A percentile compares a stretch with the other conserved stretches of the same genome.
phyloP scores from a whole-genome alignment of 192 early-diverging fungal genomes.

The Backusella macrospora region DNA sequence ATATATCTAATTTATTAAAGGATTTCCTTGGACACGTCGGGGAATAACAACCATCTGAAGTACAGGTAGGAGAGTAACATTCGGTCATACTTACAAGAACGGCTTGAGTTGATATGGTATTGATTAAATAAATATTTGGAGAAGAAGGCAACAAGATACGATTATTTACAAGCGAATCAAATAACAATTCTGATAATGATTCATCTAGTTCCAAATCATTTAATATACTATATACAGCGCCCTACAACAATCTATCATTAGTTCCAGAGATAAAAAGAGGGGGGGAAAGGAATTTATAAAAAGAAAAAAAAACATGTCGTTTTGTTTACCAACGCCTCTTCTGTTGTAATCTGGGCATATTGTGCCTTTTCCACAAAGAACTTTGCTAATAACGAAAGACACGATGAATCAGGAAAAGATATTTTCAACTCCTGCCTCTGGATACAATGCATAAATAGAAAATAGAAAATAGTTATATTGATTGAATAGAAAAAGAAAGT shows the following conservation, averaged over 20 bases:
- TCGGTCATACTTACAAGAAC: not conserved
- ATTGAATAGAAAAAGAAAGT: not conserved
- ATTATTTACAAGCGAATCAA: not conserved
- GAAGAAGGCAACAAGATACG: conserved; percentile 14
- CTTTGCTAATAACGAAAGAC: conserved; percentile 16
- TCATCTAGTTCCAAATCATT: not conserved
- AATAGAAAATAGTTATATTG: no score
- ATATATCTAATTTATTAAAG: not conserved
- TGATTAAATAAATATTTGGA: conserved; percentile 6
- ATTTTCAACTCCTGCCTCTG: not conserved
- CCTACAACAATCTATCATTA: not conserved
- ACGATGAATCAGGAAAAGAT: conserved; percentile 1
- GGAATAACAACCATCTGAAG: conserved; percentile 5
- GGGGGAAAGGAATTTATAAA: no score
- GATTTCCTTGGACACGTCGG: not conserved
- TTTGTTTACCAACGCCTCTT: conserved; percentile 16
- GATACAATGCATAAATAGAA: no score
- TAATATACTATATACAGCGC: not conserved
- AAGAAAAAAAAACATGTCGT: not conserved
- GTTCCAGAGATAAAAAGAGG: not conserved
- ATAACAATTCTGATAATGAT: conserved; percentile 2
- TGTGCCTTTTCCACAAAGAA: conserved; percentile 18
- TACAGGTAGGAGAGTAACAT: conserved; percentile 10
- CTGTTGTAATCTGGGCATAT: conserved; percentile 21
- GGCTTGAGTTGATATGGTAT: conserved; percentile 2